phyloP scores from a whole-genome alignment of 345 rosid genomes.

The Punica granatum region DNA sequence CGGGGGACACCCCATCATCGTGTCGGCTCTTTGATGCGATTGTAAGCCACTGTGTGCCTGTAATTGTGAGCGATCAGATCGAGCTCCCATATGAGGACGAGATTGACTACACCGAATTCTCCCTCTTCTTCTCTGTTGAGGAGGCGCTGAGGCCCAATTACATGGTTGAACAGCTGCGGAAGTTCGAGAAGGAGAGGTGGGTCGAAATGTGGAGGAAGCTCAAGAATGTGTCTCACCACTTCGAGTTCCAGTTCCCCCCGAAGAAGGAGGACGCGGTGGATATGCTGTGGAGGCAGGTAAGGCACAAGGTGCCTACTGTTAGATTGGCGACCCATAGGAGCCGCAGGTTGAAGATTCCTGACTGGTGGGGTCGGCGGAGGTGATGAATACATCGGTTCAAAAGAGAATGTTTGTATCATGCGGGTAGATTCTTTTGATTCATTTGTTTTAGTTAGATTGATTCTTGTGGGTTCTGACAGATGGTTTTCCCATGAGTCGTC shows the following conservation, averaged over 20 bases:
- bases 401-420: neutral
- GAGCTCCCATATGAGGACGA: slow-evolving; percentile 94
- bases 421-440: neutral
- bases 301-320: slow-evolving; percentile 52
- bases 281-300: slow-evolving; percentile 92
- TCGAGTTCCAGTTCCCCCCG: slow-evolving; percentile 70
- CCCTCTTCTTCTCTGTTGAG: slow-evolving; percentile 59
- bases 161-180: slow-evolving; percentile 54
- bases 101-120: slow-evolving; percentile 69
- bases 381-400: slow-evolving; percentile 10
- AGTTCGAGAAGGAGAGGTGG: slow-evolving; percentile 49
- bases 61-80: slow-evolving; percentile 73
- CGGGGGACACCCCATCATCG: slow-evolving; percentile 94
- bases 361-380: slow-evolving; percentile 56
- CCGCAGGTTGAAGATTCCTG: slow-evolving; percentile 67
- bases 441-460: neutral
- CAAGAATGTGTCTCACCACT: slow-evolving; percentile 45
- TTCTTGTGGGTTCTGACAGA: neutral
- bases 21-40: slow-evolving; percentile 89
- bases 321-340: slow-evolving; percentile 63
- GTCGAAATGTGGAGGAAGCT: slow-evolving; percentile 62
- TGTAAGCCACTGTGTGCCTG: slow-evolving; percentile 86
- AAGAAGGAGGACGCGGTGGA: slow-evolving; percentile 67
- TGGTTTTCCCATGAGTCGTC: neutral
- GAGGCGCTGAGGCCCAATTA: slow-evolving; percentile 63